Percentiles rank a stretch among this genome's conserved stretches.
Evolutionary conservation across 495 filamentous ascomycete genomes (phyloP).

Genomic region (Pyronema omphalodes): DNA sequence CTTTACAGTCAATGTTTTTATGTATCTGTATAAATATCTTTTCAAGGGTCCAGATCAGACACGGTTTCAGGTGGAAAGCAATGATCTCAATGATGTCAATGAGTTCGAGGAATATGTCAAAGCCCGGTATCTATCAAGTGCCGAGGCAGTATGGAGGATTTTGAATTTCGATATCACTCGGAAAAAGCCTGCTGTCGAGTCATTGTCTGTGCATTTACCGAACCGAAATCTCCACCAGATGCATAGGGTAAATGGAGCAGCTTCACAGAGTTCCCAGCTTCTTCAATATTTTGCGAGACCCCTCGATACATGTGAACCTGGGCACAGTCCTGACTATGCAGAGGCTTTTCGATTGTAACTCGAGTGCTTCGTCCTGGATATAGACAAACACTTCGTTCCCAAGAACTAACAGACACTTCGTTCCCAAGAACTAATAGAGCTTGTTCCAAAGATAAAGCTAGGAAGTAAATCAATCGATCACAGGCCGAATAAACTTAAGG

Average conservation of each 20-base stretch:
- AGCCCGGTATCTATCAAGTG: conserved; percentile 6
- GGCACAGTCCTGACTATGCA: too few species aligned
- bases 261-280: not conserved
- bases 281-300: conserved; percentile 7
- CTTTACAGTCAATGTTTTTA: conserved; percentile 10
- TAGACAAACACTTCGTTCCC: too few species aligned
- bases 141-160: conserved; percentile 7
- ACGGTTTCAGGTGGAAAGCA: not conserved
- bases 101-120: conserved; percentile 11
- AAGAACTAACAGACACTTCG: too few species aligned
- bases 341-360: too few species aligned
- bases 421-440: too few species aligned
- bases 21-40: conserved; percentile 13
- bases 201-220: conserved; percentile 6
- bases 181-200: not conserved
- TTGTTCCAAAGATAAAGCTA: too few species aligned
- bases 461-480: too few species aligned
- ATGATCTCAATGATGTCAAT: not conserved
- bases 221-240: too few species aligned
- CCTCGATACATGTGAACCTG: too few species aligned
- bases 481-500: too few species aligned
- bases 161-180: conserved; percentile 5
- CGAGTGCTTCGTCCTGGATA: too few species aligned
- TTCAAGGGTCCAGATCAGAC: conserved; percentile 10
- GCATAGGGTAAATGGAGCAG: not conserved